These are phyloP conservation scores for Coemansia sp. DNA, from an alignment of 192 early-diverging fungal species.

Conservation along the genomic window DNA sequence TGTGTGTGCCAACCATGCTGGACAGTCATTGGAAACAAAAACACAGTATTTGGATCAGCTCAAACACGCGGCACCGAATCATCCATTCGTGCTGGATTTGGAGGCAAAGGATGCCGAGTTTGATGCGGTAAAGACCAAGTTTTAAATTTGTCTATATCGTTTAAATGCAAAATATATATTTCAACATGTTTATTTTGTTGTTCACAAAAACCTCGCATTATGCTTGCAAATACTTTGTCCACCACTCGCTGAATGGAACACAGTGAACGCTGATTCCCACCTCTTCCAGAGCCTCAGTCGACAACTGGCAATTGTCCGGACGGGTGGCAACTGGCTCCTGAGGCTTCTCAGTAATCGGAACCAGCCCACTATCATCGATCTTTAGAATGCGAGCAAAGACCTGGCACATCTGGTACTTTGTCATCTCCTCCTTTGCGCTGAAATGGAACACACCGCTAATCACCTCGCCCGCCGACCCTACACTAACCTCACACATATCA, in stretches of 20 bases:
- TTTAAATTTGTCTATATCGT: background rate
- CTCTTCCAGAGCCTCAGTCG: constrained; percentile 21
- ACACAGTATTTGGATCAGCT: constrained; percentile 70
- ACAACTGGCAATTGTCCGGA: constrained; percentile 33
- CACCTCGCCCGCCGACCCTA: constrained; percentile 4
- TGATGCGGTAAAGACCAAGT: constrained; percentile 45
- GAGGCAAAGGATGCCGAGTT: constrained; percentile 79
- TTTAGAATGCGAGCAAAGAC: constrained; percentile 31
- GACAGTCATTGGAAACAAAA: constrained; percentile 66
- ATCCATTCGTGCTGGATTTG: constrained; percentile 75
- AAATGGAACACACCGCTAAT: constrained; percentile 39
- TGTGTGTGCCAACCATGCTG: constrained; percentile 65
- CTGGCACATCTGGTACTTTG: constrained; percentile 45
- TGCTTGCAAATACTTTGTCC: constrained; percentile 17
- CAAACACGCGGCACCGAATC: constrained; percentile 66
- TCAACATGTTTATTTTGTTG: no score
- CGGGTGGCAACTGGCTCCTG: constrained; percentile 22
- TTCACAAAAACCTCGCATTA: no score
- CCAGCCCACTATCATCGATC: constrained; percentile 8
- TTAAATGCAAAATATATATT: no score
- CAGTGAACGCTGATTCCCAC: constrained; percentile 24
- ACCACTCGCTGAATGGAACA: constrained; percentile 41
- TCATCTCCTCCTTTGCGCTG: constrained; percentile 32
- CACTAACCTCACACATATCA: constrained; percentile 56
- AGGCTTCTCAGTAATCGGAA: constrained; percentile 16